A percentile compares a stretch with the other conserved stretches of the same genome.
Conservation (phyloP, 169 alveolate genomes). For the Sarcocystis neurona region DNA sequence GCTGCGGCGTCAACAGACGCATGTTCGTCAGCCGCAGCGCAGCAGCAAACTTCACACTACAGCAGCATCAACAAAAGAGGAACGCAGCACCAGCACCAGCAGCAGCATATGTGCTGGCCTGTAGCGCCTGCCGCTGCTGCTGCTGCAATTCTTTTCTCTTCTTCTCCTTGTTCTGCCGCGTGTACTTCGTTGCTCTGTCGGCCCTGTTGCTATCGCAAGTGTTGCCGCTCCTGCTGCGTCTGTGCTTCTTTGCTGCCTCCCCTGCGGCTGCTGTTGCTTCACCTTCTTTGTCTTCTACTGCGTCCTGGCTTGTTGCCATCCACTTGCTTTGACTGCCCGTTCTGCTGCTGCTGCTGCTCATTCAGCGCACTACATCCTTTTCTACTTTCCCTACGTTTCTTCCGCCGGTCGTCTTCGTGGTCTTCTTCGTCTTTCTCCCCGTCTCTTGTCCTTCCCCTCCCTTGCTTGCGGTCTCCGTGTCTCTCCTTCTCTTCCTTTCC, state of each 20-base stretch:
- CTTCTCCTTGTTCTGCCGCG: background rate
- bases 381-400: background rate
- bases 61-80: background rate
- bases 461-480: background rate
- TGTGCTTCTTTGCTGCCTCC: too few species aligned
- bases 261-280: too few species aligned
- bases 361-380: too few species aligned
- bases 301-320: too few species aligned
- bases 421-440: background rate
- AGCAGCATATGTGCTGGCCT: background rate
- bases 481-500: background rate
- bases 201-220: too few species aligned
- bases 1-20: background rate
- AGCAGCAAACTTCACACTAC: background rate
- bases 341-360: too few species aligned
- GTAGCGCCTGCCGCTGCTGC: background rate
- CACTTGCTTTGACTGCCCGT: too few species aligned
- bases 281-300: too few species aligned
- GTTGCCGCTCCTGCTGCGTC: too few species aligned
- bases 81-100: background rate
- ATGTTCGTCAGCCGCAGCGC: background rate
- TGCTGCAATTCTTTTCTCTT: background rate
- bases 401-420: background rate
- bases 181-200: too few species aligned
- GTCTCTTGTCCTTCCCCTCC: background rate